Base-by-base conservation (phyloP, 345 rosid species). In the Isatis tinctoria region DNA sequence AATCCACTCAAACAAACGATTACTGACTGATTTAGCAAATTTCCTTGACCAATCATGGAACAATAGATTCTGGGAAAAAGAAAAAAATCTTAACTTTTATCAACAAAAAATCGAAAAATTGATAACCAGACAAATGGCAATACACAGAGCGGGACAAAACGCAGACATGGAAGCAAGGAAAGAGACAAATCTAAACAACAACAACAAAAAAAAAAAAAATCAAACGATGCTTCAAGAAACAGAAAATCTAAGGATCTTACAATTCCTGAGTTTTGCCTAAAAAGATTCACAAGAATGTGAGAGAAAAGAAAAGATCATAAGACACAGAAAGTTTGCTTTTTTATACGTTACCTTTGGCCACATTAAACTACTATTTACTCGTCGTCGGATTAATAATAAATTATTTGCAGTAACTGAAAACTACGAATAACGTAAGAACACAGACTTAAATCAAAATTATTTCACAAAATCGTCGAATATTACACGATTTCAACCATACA, bases 91-190 rank as follows among this genome's bases (percentile, higher is more conserved):
- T 30, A 28, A 8, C 5, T 51, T 64, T 20, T 0, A 0, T n/a
- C n/a, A n/a, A n/a, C n/a, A n/a, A 32, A 32, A 32, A 6, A 32
- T n/a, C 3, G 28, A 27, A 40, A 41, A 40, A 8, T 3, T 2
- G 16, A 32, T 0, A 3, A 74, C 72, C 72, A 74, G 48, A 56
- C 77, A 73, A 73, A 65, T 74, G 67, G 49, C 66, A 28, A 5
- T 52, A 59, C 17, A 59, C 5, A 43, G 10, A 51, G 51, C 33
- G 48, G 39, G 61, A 71, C 59, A 35, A 47, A 71, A 45, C 59
- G 28, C 5, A 47, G 28, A 60, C 16, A 60, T 70, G 47, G 12
- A 70, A 47, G 13, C 48, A 70, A 71, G 3, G 60, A 60, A 60
- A 60, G 5, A 22, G 49, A 70, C 67, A 70, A 70, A n/a, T 47